Evolutionary conservation across 495 filamentous ascomycete species (phyloP), one percentile per base, ranked within the genome.

Genomic region (Thozetella sp.): DNA sequence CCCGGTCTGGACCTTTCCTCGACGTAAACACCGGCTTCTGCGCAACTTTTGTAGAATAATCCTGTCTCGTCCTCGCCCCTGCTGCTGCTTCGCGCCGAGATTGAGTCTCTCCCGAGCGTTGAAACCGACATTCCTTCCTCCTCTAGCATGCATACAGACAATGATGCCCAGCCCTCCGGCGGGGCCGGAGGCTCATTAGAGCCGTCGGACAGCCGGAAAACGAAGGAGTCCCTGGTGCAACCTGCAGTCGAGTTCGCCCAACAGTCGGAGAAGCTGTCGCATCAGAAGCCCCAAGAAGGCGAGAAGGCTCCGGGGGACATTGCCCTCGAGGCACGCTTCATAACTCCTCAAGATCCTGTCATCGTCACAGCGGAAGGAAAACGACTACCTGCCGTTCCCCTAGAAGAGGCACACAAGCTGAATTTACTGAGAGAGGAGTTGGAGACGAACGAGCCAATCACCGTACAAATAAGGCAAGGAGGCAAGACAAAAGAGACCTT

Each of bases 321-420:
- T 25, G 88, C 89, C 2, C 76, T 89, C 20, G 75, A 88, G 58
- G 88, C 89, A 3, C 79, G 78, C 20, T 91, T 89, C 67, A 76
- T 92, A 50, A 92, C 89, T 1, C 76, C 86, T 0, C 82, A 86
- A 51, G 89, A 92, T 72, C 86, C 89, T 0, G 83, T 91, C n/a
- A 83, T 92, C 53, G 73, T 84, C 45, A 89, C 88, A 3, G 79
- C 83, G 11, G 81, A 88, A 67, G 88, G 88, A 17, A 79, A 80
- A 55, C 76, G 88, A 19, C 67, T 92, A 19, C 90, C 90, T 0
- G 78, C 81, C 0, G 85, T 91, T 1, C 88, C 88, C 2, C 62
- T 90, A 0, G 72, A 76, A 3, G 88, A 92, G 71, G 88, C 90
- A 3, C 68, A 81, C 54, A 87, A 86, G 69, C 77, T 92, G 43